These are phyloP conservation scores for Meyerozyma carpophila DNA, from an alignment of 1,139 yeast genomes.

Conservation along the genomic window DNA sequence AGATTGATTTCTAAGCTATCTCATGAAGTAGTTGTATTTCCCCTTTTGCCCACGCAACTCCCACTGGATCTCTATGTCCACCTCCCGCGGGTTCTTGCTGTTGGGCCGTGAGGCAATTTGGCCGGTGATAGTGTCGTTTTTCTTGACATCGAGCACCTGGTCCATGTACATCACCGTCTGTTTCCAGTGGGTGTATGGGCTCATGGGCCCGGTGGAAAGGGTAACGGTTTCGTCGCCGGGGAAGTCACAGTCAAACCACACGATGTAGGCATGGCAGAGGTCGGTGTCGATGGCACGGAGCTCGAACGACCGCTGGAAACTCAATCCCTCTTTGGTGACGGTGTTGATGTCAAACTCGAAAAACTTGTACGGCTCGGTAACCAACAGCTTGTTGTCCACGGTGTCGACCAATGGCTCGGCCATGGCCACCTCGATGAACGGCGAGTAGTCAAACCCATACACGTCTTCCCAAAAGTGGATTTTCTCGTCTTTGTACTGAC, in stretches of 20 bases:
- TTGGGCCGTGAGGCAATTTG: constrained; percentile 74
- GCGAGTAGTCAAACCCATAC: constrained; percentile 90
- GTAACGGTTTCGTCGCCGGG: constrained; percentile 60
- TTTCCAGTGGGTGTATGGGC: constrained; percentile 90
- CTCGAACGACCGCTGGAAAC: constrained; percentile 63
- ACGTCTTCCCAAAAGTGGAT: constrained; percentile 95
- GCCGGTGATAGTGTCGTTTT: constrained; percentile 74
- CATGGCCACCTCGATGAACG: constrained; percentile 69
- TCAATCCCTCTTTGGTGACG: constrained; percentile 75
- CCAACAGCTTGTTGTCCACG: constrained; percentile 72
- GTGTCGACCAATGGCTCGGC: constrained; percentile 93
- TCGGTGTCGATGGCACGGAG: constrained; percentile 76
- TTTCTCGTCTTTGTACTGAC: constrained; percentile 88
- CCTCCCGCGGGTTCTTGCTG: constrained; percentile 72
- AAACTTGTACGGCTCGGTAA: constrained; percentile 67
- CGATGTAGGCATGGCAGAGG: constrained; percentile 79
- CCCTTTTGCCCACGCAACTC: constrained; percentile 52
- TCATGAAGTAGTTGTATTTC: constrained; percentile 59
- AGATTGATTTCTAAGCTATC: constrained; percentile 25
- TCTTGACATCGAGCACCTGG: constrained; percentile 72
- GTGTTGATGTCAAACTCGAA: constrained; percentile 87
- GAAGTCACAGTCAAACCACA: constrained; percentile 95
- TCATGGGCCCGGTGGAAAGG: constrained; percentile 80
- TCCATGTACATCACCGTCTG: constrained; percentile 91
- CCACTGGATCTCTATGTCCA: constrained; percentile 64